phyloP scores from a whole-genome alignment of 2,329 filamentous ascomycete species.

The Nigrograna mackinnonii region DNA sequence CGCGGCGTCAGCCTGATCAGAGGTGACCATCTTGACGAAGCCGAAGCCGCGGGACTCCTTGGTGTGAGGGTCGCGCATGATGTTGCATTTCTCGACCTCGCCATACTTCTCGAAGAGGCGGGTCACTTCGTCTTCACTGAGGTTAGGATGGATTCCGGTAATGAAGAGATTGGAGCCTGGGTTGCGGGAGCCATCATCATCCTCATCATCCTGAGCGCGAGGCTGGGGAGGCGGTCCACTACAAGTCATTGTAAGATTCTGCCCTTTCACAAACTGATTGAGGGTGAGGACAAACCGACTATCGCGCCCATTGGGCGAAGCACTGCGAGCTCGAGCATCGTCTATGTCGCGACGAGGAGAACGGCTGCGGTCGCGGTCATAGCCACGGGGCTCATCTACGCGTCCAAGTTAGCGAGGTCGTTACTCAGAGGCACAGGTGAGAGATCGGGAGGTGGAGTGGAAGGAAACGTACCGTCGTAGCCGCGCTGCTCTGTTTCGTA shows the following conservation, averaged over 20 bases:
- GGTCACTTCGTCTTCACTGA: constrained; percentile 86
- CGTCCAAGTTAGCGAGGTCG: constrained; percentile 19
- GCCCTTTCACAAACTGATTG: constrained; percentile 2
- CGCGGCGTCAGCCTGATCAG: constrained; percentile 93
- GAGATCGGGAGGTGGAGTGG: constrained; percentile 9
- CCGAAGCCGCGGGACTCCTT: constrained; percentile 98
- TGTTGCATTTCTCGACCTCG: constrained; percentile 98
- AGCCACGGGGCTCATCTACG: constrained; percentile 61
- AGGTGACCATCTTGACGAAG: constrained; percentile 98
- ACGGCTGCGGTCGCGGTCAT: constrained; percentile 68
- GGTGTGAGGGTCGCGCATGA: constrained; percentile 98
- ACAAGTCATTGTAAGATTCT: too few species aligned
- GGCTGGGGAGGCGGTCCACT: constrained; percentile 52
- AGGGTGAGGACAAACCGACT: constrained; percentile 32
- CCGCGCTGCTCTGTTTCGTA: constrained; percentile 68
- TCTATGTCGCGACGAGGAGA: constrained; percentile 61
- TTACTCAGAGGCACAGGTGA: constrained; percentile 12
- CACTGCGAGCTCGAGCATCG: constrained; percentile 65
- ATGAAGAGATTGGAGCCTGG: constrained; percentile 98
- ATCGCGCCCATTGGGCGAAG: constrained; percentile 64
- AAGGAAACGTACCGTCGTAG: constrained; percentile 63
- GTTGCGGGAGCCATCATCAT: constrained; percentile 81
- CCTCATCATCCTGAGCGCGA: constrained; percentile 66
- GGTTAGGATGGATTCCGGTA: constrained; percentile 92
- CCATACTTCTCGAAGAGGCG: constrained; percentile 99